Evolutionary conservation across 306 rosid species (phyloP), one percentile per base, ranked within the genome.

Genomic region (Pueraria montana): DNA sequence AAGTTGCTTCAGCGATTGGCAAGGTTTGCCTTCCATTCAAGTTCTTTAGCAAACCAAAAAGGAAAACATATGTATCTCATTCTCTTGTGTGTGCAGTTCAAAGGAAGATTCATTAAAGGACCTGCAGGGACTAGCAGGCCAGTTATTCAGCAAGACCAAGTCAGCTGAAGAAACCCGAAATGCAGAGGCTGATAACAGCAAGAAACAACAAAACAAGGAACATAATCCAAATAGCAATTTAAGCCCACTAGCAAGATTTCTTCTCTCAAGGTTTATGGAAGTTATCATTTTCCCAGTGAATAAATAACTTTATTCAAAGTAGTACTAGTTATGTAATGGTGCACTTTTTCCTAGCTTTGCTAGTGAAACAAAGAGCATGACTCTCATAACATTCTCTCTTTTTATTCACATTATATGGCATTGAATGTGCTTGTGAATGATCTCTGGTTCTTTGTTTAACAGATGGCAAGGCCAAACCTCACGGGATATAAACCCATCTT

Each of bases 391-490:
- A 34, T 34, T 34, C 74, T 34, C 14, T 59, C 17, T n/a, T 17
- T 13, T 10, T 23, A 55, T 17, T 52, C 46, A 38, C 76, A 38
- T 24, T 59, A 61, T 61, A 23, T 77, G 63, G 9, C 9, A 69
- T 77, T 13, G 34, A 40, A 20, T 71, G 13, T 48, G 71, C 34
- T 83, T 66, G 69, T 72, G 77, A 80, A 72, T 67, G 56, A 63
- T 38, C 12, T 84, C 16, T 72, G 74, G 21, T 46, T 56, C 20
- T 63, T 83, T 87, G 83, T 89, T 82, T 59, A 55, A 83, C 97
- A 96, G 99, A 94, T 96, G 99, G 99, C 99, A 94, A 84, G 98
- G 99, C 65, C 98, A 90, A 89, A 91, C 84, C 76, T 91, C 97
- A 17, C 48, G 91, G 63, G 95, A 96, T 94, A 87, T 92, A 76